Evolutionary conservation across 1,284 basidiomycete genomes (phyloP).

Genomic region (Cryptococcus sp.): DNA sequence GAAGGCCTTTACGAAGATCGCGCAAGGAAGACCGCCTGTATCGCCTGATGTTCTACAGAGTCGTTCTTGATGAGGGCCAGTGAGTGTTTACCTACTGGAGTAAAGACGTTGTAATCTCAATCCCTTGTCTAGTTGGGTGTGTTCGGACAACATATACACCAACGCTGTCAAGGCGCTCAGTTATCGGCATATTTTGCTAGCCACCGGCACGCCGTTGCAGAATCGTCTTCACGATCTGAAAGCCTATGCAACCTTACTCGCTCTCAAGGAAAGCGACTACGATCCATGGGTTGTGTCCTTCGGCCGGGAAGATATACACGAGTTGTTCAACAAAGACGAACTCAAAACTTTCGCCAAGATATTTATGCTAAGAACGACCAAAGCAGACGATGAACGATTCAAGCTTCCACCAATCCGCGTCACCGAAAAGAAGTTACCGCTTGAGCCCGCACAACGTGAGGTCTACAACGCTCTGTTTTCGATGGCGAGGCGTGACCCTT

Average conservation of each 20-base stretch:
- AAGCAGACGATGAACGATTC: background rate
- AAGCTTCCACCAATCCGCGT: background rate
- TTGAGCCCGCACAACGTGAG: background rate
- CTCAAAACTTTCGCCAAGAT: conserved; percentile 1
- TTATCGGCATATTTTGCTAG: conserved; percentile 2
- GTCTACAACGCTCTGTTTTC: background rate
- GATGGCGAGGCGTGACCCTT: too few relatives aligned
- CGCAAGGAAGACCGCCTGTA: background rate
- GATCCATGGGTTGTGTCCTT: background rate
- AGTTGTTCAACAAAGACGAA: too few relatives aligned
- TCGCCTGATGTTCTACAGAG: conserved; percentile 6
- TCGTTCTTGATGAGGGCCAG: conserved; percentile 11
- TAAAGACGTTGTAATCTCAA: too few relatives aligned
- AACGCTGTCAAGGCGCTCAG: background rate
- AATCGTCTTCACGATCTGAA: conserved; percentile 4
- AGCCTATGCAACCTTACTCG: conserved; percentile 6
- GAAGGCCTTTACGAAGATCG: too few relatives aligned
- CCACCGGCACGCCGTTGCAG: conserved; percentile 7
- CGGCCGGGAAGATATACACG: background rate
- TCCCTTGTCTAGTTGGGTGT: too few relatives aligned
- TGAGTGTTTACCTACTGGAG: too few relatives aligned
- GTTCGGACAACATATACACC: too few relatives aligned
- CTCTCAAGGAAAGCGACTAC: background rate
- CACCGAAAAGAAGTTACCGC: background rate
- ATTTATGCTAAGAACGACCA: conserved; percentile 2